phyloP scores from a whole-genome alignment of 139 green algal species.

The Spirogloea muscicola region DNA sequence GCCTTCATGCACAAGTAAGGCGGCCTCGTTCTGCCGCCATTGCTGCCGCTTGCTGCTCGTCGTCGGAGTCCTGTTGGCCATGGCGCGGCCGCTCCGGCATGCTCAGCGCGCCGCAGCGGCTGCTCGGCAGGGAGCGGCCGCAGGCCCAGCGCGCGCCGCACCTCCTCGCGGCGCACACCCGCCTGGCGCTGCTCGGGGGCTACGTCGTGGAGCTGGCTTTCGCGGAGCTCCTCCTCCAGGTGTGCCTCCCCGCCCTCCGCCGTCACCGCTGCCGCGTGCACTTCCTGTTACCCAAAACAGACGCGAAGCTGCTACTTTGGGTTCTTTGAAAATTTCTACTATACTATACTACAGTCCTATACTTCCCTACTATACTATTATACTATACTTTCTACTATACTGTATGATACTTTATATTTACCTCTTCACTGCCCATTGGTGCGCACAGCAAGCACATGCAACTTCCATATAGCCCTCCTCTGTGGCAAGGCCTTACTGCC shows the following conservation, averaged over 20 bases:
- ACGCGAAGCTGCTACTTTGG: too few relatives aligned
- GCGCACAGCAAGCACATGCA: too few relatives aligned
- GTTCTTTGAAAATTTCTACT: too few relatives aligned
- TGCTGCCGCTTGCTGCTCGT: not conserved
- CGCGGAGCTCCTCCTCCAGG: conserved; percentile 15
- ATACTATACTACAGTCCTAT: too few relatives aligned
- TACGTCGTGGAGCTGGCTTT: conserved; percentile 26
- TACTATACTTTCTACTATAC: too few relatives aligned
- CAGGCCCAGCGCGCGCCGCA: not conserved
- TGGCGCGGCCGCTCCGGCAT: not conserved
- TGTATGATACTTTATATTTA: too few relatives aligned
- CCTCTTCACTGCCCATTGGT: too few relatives aligned
- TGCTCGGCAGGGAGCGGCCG: not conserved
- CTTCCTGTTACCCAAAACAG: too few relatives aligned
- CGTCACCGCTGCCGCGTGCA: too few relatives aligned
- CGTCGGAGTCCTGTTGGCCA: not conserved
- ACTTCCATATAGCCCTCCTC: too few relatives aligned
- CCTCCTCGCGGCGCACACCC: not conserved
- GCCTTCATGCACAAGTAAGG: conserved; percentile 23
- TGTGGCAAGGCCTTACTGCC: too few relatives aligned
- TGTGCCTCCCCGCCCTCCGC: not conserved
- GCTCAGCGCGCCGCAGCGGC: not conserved
- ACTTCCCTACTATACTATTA: too few relatives aligned
- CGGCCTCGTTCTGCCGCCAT: not conserved
- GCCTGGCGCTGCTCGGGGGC: not conserved